Evolutionary conservation across 352 stramenopile genomes (phyloP), one percentile per base, ranked within the genome.

Genomic region (Phytopythium delawarense): DNA sequence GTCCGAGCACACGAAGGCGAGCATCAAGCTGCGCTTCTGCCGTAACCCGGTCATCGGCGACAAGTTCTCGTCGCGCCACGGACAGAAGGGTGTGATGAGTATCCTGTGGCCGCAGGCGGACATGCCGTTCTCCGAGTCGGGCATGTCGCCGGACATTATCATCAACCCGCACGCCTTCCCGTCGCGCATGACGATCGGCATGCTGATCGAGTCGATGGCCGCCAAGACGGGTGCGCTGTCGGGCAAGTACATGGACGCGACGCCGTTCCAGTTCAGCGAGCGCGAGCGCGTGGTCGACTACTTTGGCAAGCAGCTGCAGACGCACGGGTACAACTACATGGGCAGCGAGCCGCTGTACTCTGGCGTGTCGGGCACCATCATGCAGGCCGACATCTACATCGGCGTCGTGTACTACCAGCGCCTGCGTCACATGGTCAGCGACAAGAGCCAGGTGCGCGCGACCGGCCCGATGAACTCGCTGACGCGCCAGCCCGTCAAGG

Each of bases 341-440:
- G 98, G 98, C 64, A 99, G 91, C 66, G 98, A 99, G 69, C 96
- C 97, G 35, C 72, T 99, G 65, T 99, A 99, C 91, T 99, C 90
- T 59, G 98, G 98, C 25, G 94, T 99, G 61, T 99, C 91, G 54
- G 98, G 98, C 39, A 98, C 94, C 46, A 71, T 99, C 59, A 98
- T 99, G 94, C 95, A 99, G 52, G 98, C 97, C 18, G 97, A 99
- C 69, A 98, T 99, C 51, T 99, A 99, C 85, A 99, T 99, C 61
- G 98, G 98, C 46, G 87, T 99, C n/a, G 98, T 99, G 39, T 99
- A 98, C 81, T 99, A 99, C 77, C 98, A 99, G 87, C 89, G 98
- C 54, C 79, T 99, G 69, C 92, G 98, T 59, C 98, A 99, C 88
- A 99, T 99, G 98, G 98, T 99, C 61, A 99, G 92, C 65, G 98